Percentiles rank a stretch among this genome's conserved stretches.
These are phyloP conservation scores for Fusarium sp. DNA, from an alignment of 2,329 filamentous ascomycete genomes.

Conservation along the genomic window DNA sequence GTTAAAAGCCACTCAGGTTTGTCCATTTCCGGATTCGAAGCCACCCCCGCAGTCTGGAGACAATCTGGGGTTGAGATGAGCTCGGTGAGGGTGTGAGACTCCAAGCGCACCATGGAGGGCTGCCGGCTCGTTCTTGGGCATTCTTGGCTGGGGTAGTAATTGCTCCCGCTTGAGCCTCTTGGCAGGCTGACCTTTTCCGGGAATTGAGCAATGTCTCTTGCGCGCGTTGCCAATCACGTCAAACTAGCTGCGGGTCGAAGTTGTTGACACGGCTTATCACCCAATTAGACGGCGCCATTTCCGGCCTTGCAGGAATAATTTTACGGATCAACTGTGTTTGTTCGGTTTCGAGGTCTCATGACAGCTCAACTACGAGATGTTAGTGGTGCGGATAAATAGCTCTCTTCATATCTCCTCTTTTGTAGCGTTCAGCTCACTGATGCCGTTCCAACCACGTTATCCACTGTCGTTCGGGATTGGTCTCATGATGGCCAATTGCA, in stretches of 20 bases:
- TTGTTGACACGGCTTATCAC: not conserved
- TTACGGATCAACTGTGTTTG: not conserved
- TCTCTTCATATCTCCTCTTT: not conserved
- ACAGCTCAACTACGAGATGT: not conserved
- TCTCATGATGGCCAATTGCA: not conserved
- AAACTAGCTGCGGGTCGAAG: not conserved
- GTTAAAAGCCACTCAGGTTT: not conserved
- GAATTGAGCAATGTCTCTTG: not conserved
- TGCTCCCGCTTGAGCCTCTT: not conserved
- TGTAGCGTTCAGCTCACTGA: not conserved
- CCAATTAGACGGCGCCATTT: not conserved
- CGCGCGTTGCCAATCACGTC: not conserved
- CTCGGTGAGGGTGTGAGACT: not conserved
- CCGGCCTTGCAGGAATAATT: not conserved
- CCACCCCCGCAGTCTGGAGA: not conserved
- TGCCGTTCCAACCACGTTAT: not conserved
- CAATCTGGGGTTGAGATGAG: not conserved
- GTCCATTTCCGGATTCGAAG: not conserved
- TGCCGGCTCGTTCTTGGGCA: not conserved
- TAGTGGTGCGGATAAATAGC: not conserved
- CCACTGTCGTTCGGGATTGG: not conserved
- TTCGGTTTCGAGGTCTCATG: not conserved
- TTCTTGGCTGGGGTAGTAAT: not conserved
- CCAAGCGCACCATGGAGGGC: not conserved
- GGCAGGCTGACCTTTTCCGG: not conserved